Conservation (phyloP, 2,329 filamentous ascomycete genomes). For the Cytospora piceae region DNA sequence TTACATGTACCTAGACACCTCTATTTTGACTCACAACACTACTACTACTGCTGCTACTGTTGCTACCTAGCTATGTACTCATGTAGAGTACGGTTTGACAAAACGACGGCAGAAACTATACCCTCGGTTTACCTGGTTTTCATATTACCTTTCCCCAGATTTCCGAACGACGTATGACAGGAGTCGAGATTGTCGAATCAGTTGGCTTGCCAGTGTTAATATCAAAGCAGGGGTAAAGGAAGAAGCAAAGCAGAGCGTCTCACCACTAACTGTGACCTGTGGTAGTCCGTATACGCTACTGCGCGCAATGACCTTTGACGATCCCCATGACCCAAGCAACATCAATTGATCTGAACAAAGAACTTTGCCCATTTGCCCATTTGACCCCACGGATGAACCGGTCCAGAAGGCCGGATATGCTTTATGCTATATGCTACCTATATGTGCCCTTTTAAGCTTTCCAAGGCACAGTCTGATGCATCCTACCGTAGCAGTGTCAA, state of each 20-base stretch:
- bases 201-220: not conserved
- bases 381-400: not conserved
- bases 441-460: not conserved
- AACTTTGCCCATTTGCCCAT: not conserved
- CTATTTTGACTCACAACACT: too few relatives aligned
- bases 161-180: not conserved
- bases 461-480: not conserved
- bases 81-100: too few relatives aligned
- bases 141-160: not conserved
- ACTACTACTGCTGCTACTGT: too few relatives aligned
- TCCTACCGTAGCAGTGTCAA: not conserved
- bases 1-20: not conserved
- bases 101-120: not conserved
- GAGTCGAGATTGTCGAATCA: not conserved
- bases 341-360: not conserved
- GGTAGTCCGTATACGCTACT: not conserved
- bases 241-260: not conserved
- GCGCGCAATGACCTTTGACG: slow-evolving; percentile 1
- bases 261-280: not conserved
- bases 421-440: not conserved
- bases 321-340: not conserved
- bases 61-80: too few relatives aligned
- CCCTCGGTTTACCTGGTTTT: not conserved
- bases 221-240: not conserved
- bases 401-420: slow-evolving; percentile 1